Evolutionary conservation across 2,329 filamentous ascomycete genomes (phyloP), one percentile per base, ranked within the genome.

Genomic region (Mycogone perniciosa): DNA sequence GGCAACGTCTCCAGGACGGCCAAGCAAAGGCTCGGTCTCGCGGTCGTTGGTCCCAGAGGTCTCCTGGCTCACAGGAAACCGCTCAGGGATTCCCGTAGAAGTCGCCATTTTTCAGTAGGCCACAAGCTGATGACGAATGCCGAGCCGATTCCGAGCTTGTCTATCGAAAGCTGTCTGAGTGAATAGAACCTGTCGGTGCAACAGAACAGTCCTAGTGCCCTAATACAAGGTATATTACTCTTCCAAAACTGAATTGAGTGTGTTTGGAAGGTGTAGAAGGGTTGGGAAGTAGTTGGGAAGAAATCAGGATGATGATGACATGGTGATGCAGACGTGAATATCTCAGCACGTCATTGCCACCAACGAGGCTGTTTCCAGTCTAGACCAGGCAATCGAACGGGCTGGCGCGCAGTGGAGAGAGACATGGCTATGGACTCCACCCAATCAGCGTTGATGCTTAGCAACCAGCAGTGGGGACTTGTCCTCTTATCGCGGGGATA

Each of bases 1-100:
- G 44, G 81, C 79, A 7, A 81, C 88, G 71, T 91, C 88, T 43
- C 88, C 88, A 40, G 82, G 76, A 45, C 76, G 73, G 38, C 74
- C 74, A 10, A 76, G 70, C 7, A 77, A 66, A 31, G 73, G 74
- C 56, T 74, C 72, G 29, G 62, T 65, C 57, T 74, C 71, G 40
- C 62, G 52, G 7, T 54, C 55, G 35, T 67, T 68, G 20, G 50
- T 41, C 38, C 54, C 59, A 31, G 38, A 9, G 33, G 31, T 35
- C 33, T 59, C 59, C 29, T 53, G 43, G 34, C 54, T 54, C 8
- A 52, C 57, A 26, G 58, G 63, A 41, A 55, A 68, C 39, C 67
- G 67, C 59, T 84, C 75, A 27, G 85, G 84, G 52, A 86, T 79
- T 48, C 82, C 83, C 34, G 84, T 85, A 49, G 82, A 77, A 54